These are phyloP conservation scores for Furcasterigmium furcatum DNA, from an alignment of 2,329 filamentous ascomycete genomes.

Conservation along the genomic window DNA sequence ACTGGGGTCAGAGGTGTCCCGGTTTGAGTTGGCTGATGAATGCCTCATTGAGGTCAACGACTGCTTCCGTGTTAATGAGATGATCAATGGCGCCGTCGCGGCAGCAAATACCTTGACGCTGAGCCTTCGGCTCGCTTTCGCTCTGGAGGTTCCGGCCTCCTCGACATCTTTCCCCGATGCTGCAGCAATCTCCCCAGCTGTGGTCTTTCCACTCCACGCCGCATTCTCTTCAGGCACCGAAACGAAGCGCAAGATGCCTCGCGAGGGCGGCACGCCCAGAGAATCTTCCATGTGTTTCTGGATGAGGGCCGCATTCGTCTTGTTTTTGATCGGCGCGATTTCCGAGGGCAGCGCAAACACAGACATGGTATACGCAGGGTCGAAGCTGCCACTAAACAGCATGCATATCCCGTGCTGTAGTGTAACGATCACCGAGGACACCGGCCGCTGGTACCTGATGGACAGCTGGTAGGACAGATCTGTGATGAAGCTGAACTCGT, in stretches of 20 bases:
- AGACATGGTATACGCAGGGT: conserved; percentile 76
- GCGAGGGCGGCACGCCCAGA: conserved; percentile 60
- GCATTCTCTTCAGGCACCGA: conserved; percentile 68
- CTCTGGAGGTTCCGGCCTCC: conserved; percentile 6
- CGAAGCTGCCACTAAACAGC: conserved; percentile 70
- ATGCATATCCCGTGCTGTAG: conserved; percentile 75
- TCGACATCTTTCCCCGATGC: conserved; percentile 27
- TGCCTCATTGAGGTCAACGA: not conserved
- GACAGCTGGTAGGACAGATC: conserved; percentile 72
- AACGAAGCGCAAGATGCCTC: conserved; percentile 72
- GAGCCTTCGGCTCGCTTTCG: conserved; percentile 24
- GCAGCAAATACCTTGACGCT: conserved; percentile 27
- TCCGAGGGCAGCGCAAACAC: conserved; percentile 68
- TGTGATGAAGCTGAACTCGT: conserved; percentile 72
- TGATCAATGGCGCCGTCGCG: no score
- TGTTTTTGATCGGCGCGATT: conserved; percentile 72
- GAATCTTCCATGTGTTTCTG: conserved; percentile 72
- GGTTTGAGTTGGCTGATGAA: not conserved
- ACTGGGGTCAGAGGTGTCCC: not conserved
- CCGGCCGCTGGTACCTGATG: conserved; percentile 69
- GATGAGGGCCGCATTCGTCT: conserved; percentile 74
- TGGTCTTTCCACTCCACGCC: conserved; percentile 67
- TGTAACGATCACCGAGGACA: conserved; percentile 70
- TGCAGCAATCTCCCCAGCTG: conserved; percentile 64
- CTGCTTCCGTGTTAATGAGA: no score